Evolutionary conservation across 2,329 filamentous ascomycete species (phyloP).

Genomic region (Neofusicoccum laricinum): DNA sequence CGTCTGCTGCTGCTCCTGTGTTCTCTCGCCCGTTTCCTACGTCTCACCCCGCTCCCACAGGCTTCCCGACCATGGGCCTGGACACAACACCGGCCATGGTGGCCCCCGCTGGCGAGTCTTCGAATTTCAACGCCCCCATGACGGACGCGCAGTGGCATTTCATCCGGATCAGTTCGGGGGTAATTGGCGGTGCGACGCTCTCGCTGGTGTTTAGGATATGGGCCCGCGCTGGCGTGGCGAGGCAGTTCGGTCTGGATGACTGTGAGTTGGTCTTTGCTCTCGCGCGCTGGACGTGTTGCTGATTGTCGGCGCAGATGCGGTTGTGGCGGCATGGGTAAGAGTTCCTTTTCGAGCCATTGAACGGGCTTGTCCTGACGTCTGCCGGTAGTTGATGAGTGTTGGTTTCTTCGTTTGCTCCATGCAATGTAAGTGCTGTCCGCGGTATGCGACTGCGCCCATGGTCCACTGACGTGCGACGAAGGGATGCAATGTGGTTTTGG

Average conservation of each 20-base stretch:
- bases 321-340: conserved; percentile 7
- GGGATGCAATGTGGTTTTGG: conserved; percentile 6
- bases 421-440: background rate
- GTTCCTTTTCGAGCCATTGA: no score
- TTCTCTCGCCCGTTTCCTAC: background rate
- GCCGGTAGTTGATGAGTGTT: background rate
- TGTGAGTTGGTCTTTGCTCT: background rate
- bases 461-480: background rate
- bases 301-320: background rate
- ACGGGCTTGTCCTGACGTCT: background rate
- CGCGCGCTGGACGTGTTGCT: background rate
- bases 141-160: background rate
- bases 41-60: background rate
- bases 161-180: background rate
- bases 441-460: no score
- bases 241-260: background rate
- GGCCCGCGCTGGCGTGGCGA: background rate
- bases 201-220: background rate
- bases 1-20: no score
- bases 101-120: background rate
- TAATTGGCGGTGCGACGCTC: background rate
- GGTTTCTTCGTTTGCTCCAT: background rate
- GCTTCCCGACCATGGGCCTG: background rate
- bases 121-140: background rate
- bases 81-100: background rate